These are phyloP conservation scores for Plasmodium malariae DNA, from an alignment of 169 alveolate species.

Conservation along the genomic window DNA sequence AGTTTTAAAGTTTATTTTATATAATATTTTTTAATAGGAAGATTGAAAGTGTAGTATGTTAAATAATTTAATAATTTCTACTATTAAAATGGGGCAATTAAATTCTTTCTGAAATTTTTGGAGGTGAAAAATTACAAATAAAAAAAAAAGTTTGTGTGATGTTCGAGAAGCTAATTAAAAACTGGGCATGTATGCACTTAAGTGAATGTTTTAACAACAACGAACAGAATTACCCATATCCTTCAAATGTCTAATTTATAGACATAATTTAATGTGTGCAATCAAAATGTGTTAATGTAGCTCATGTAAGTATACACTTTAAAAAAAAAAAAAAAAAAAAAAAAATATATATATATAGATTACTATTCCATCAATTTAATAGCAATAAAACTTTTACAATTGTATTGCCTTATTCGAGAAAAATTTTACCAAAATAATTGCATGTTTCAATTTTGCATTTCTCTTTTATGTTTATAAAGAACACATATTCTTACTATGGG, in stretches of 20 bases:
- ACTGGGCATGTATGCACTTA: background rate
- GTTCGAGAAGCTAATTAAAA: background rate
- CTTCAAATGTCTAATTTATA: background rate
- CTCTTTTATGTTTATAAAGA: background rate
- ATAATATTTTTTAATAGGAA: background rate
- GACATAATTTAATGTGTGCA: background rate
- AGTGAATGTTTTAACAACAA: background rate
- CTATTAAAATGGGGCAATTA: background rate
- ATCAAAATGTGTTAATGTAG: background rate
- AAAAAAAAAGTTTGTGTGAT: background rate
- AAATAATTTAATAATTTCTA: background rate
- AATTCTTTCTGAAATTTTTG: background rate
- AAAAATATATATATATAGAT: background rate
- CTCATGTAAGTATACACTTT: background rate
- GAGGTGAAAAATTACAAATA: background rate
- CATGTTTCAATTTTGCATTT: background rate
- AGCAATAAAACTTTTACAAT: background rate
- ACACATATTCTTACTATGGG: too few relatives aligned
- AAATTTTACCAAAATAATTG: background rate
- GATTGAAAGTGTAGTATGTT: background rate
- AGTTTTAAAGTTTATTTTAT: too few relatives aligned
- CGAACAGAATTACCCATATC: background rate
- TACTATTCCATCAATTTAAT: background rate
- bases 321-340: too few relatives aligned
- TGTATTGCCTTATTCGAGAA: background rate